Conservation (phyloP, 139 green algal species). For the Coelastrella sp. region DNA sequence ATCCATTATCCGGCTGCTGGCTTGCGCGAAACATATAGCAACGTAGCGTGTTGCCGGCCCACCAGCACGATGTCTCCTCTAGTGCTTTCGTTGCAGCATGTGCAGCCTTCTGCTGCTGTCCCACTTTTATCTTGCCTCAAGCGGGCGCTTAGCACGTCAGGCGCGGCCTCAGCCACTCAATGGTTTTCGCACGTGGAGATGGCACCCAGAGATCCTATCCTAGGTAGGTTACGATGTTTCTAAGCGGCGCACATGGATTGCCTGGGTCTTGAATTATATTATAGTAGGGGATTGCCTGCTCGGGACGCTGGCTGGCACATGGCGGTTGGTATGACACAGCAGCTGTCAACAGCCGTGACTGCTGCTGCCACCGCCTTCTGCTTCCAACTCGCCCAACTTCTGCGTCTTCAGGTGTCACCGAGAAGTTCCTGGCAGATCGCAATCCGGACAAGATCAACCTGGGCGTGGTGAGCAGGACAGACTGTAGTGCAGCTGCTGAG, state of each 20-base stretch:
- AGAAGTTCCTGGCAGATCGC: conserved; percentile 82
- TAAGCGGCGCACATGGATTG: not conserved
- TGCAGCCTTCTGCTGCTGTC: conserved; percentile 15
- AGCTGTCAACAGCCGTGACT: not conserved
- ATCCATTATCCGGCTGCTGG: too few relatives aligned
- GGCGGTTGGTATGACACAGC: not conserved
- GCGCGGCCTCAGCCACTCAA: conserved; percentile 30
- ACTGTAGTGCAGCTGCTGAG: not conserved
- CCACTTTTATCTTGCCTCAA: not conserved
- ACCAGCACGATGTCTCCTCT: not conserved
- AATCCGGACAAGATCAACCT: conserved; percentile 93
- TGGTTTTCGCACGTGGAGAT: conserved; percentile 67
- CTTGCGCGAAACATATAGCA: too few relatives aligned
- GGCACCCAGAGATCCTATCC: conserved; percentile 75
- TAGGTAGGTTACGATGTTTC: conserved; percentile 45
- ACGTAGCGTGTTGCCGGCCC: too few relatives aligned
- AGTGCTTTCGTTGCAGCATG: conserved; percentile 11
- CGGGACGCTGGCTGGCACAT: not conserved
- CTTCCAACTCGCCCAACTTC: too few relatives aligned
- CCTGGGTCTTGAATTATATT: not conserved
- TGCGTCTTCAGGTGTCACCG: conserved; percentile 62
- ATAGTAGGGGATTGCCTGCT: not conserved
- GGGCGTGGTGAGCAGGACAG: conserved; percentile 78
- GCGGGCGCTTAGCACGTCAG: not conserved
- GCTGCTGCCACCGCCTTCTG: too few relatives aligned